phyloP scores from a whole-genome alignment of 352 stramenopile genomes.

The Elongisporangium undulatum region DNA sequence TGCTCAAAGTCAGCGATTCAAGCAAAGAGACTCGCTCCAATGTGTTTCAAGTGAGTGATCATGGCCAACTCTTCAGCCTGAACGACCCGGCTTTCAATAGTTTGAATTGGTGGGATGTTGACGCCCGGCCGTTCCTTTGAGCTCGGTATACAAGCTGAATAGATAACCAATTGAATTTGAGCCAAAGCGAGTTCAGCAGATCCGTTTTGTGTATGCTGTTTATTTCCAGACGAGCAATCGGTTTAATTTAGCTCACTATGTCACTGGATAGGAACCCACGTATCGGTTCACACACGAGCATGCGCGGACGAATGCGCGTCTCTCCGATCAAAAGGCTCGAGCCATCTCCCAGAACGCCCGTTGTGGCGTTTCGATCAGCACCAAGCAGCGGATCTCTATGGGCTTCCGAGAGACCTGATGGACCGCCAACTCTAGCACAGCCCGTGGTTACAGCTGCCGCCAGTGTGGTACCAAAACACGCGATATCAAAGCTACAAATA shows the following conservation, averaged over 20 bases:
- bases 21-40: background rate
- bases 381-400: background rate
- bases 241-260: too few relatives aligned
- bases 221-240: too few relatives aligned
- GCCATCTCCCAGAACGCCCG: background rate
- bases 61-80: background rate
- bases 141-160: background rate
- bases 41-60: background rate
- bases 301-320: background rate
- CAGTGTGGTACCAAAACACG: background rate
- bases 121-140: background rate
- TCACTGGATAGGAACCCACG: too few relatives aligned
- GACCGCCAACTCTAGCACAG: too few relatives aligned
- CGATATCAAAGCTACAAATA: background rate
- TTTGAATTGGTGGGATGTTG: background rate
- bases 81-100: background rate
- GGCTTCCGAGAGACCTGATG: background rate
- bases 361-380: background rate
- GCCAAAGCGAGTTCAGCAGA: too few relatives aligned
- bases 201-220: too few relatives aligned
- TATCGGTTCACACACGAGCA: too few relatives aligned
- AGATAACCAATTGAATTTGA: too few relatives aligned
- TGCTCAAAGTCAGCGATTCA: constrained; percentile 11
- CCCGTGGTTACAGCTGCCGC: too few relatives aligned
- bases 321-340: background rate